Evolutionary conservation across 768 basidiomycete species (phyloP).

Genomic region (Amanita muscaria): DNA sequence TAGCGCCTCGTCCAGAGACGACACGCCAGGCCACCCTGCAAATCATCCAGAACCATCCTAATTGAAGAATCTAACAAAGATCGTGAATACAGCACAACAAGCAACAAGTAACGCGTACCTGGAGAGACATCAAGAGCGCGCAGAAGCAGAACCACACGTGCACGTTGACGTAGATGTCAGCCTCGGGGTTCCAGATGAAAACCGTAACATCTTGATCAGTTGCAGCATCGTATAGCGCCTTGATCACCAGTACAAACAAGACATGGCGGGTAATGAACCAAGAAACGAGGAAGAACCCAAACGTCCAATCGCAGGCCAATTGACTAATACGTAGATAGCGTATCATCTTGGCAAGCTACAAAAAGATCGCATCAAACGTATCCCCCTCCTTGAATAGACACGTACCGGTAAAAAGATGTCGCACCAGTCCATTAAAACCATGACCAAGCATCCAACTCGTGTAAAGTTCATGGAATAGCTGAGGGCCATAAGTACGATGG

Average conservation of each 20-base stretch:
- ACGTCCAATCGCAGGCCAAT: conserved; percentile 61
- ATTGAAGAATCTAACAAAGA: conserved; percentile 52
- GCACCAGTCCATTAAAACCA: conserved; percentile 90
- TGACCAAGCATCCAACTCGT: conserved; percentile 81
- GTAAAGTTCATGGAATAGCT: conserved; percentile 84
- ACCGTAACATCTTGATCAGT: conserved; percentile 38
- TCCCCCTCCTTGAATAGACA: conserved; percentile 13
- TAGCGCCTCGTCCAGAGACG: conserved; percentile 59
- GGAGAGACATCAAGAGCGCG: conserved; percentile 45
- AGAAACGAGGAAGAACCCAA: conserved; percentile 75
- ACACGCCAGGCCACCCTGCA: conserved; percentile 78
- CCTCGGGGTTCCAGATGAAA: conserved; percentile 50
- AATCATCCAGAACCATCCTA: conserved; percentile 84
- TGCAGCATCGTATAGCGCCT: conserved; percentile 42
- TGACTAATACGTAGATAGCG: conserved; percentile 67
- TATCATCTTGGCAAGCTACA: conserved; percentile 87
- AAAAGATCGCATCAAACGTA: neutral
- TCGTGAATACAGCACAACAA: too few relatives aligned
- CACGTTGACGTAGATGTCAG: conserved; percentile 47
- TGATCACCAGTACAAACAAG: conserved; percentile 66
- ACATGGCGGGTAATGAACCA: conserved; percentile 90
- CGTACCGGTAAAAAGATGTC: conserved; percentile 89
- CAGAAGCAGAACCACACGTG: conserved; percentile 40
- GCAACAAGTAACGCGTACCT: too few relatives aligned
- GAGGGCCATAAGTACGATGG: conserved; percentile 61